Percentiles rank a stretch among this genome's conserved stretches.
Conservation (phyloP, 179 eudicot genomes). For the Beta macrorhiza region DNA sequence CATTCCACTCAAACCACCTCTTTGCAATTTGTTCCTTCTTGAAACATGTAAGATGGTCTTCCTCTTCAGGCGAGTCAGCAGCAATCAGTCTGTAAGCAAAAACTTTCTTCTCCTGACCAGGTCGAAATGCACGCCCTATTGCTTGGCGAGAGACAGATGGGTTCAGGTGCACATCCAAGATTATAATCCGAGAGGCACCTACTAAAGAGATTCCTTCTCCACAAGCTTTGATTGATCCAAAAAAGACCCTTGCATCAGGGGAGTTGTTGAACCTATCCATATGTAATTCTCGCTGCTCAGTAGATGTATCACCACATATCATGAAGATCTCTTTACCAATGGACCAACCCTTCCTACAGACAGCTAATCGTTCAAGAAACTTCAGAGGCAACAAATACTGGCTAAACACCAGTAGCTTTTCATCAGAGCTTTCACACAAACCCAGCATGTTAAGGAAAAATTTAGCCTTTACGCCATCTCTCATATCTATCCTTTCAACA, state of each 20-base stretch:
- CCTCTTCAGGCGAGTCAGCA: constrained; percentile 61
- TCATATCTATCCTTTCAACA: constrained; percentile 44
- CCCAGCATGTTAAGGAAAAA: constrained; percentile 63
- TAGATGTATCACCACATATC: constrained; percentile 62
- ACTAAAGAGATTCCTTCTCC: constrained; percentile 96
- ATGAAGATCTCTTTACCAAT: constrained; percentile 64
- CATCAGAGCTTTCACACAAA: constrained; percentile 64
- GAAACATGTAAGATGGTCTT: constrained; percentile 56
- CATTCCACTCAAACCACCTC: constrained; percentile 79
- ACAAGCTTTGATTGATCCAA: constrained; percentile 92
- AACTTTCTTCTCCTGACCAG: constrained; percentile 81
- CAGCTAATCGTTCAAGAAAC: constrained; percentile 62
- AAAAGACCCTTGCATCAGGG: constrained; percentile 69
- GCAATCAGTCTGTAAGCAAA: constrained; percentile 57
- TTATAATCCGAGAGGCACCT: constrained; percentile 82
- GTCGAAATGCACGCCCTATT: constrained; percentile 89
- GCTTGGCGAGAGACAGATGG: constrained; percentile 97
- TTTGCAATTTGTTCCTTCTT: constrained; percentile 67
- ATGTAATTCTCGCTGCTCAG: constrained; percentile 60
- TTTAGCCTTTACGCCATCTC: constrained; percentile 81
- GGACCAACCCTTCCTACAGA: constrained; percentile 53
- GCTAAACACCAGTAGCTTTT: constrained; percentile 81
- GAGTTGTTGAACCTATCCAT: constrained; percentile 82
- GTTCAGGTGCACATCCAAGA: constrained; percentile 76
- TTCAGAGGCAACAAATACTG: constrained; percentile 73